Evolutionary conservation across 2,329 filamentous ascomycete species (phyloP), one percentile per base, ranked within the genome.

Genomic region (Arthrobotrys megalospora): DNA sequence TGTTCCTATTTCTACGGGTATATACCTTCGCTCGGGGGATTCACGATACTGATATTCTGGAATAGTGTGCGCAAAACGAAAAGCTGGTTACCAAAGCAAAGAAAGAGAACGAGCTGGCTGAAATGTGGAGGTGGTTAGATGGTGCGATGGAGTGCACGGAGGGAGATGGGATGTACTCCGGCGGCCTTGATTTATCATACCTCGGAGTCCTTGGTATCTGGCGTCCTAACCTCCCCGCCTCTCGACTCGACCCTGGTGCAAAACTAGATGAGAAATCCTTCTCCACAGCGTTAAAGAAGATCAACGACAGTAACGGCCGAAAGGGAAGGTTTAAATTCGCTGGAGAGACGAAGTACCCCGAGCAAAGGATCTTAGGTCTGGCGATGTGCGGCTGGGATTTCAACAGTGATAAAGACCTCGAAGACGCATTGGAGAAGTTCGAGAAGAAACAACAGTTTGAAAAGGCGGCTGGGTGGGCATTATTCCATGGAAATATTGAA

Each of bases 201-300:
- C 86, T 95, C 75, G 93, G 93, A 1, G 90, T 94, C 6, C 86
- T 89, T 67, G 88, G 88, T 1, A 89, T 96, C 69, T 95, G 92
- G 92, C 88, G 76, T 14, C 70, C 76, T 1, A 75, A 21, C 28
- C 63, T 79, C 11, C 63, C 76, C 6, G 12, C 32, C 5, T 79
- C 76, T 4, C 76, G 82, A 81, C 43, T 78, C 45, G 52, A 81
- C 81, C 53, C 80, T 67, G 19, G 67, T 79, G 52, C 72, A 79
- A 24, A 80, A 79, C 21, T 81, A 77, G 36, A 80, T 83, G 43
- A 82, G 81, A 47, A 58, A 19, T 52, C 68, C 0, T 80, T 79
- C 71, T 73, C 75, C 12, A 84, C 86, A 34, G 86, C 86, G 0
- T 36, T 79, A 8, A 73, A 79, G 41, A 63, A 63, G 47, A 88